Conservation (phyloP, 2,329 filamentous ascomycete species). For the Arthrobotrys pseudoclavata region DNA sequence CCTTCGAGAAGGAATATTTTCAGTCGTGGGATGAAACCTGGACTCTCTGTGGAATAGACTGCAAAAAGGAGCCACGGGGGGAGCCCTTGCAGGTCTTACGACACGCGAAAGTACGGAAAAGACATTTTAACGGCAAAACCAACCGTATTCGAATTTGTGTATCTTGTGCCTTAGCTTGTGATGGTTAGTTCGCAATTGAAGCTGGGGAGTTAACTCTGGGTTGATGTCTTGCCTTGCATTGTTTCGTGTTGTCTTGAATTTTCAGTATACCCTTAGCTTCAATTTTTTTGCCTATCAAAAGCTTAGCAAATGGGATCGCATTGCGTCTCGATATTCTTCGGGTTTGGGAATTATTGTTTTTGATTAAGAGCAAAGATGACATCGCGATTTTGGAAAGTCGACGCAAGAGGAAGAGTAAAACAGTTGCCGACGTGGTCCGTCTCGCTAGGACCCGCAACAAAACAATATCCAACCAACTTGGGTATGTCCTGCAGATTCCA, state of each 20-base stretch:
- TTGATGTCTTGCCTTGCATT: slow-evolving; percentile 54
- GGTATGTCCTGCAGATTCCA: slow-evolving; percentile 8
- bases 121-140: slow-evolving; percentile 28
- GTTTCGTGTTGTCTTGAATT: slow-evolving; percentile 59
- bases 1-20: slow-evolving; percentile 43
- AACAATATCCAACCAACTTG: slow-evolving; percentile 27
- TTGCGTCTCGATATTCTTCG: slow-evolving; percentile 5
- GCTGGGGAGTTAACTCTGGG: slow-evolving; percentile 14
- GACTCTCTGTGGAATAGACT: slow-evolving; percentile 10
- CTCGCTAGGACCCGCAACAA: slow-evolving; percentile 59
- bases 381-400: slow-evolving; percentile 46
- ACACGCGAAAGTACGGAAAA: slow-evolving; percentile 37
- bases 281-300: background rate
- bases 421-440: slow-evolving; percentile 59
- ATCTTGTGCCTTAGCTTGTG: slow-evolving; percentile 16
- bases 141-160: slow-evolving; percentile 17
- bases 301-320: slow-evolving; percentile 45
- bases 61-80: slow-evolving; percentile 25
- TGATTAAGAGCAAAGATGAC: slow-evolving; percentile 15
- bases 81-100: slow-evolving; percentile 53
- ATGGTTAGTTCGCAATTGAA: slow-evolving; percentile 28
- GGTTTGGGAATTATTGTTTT: slow-evolving; percentile 2
- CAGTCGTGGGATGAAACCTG: slow-evolving; percentile 31
- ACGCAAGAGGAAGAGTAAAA: slow-evolving; percentile 52
- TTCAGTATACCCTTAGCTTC: slow-evolving; percentile 18